Base-by-base conservation (phyloP, 2,329 filamentous ascomycete species). In the Xylariaceae sp. region DNA sequence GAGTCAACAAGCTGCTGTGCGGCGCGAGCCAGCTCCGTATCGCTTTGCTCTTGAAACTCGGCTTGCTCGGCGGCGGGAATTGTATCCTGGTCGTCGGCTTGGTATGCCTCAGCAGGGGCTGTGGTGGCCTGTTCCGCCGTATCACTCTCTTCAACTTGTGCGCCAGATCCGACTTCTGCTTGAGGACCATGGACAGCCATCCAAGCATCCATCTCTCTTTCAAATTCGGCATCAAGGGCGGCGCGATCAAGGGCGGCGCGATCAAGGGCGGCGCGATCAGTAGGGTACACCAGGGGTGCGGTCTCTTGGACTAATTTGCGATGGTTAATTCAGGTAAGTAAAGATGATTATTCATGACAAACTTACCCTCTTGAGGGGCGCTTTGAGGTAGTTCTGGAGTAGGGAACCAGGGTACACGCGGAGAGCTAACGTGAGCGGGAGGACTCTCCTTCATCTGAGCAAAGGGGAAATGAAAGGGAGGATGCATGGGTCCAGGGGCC, bases 1-100 rank as follows among this genome's bases (percentile, higher is more conserved):
- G 84, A 86, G 51, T 88, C 80, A 4, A 95, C 77, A 3, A 96
- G 78, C 56, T 88, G 79, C 16, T 84, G 86, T 4, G 91, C 91
- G 1, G 89, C 92, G 41, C 79, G 79, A 19, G 89, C 87, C 23
- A 95, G 81, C 44, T 89, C 89, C 60, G 91, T 85, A 20, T 85
- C 80, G 49, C 88, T 81, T 20, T 73, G 62, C 3, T 75, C 71
- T 26, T 71, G 62, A 7, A 72, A 66, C 62, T 61, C 73, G 66
- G 69, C 69, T 43, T 72, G 69, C 19, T 72, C 68, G 26, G 66
- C 67, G 40, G 60, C 49, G 40, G 50, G 57, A 23, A 43, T 54
- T 21, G 48, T 63, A 55, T 64, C 56, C 1, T 59, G 14, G 18
- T 65, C 54, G 14, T 67, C 59, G 44, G 73, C 69, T 3, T 62